Evolutionary conservation across 73 alveolate species (phyloP), one percentile per base, ranked within the genome.

Genomic region (Urostyla sp.): DNA sequence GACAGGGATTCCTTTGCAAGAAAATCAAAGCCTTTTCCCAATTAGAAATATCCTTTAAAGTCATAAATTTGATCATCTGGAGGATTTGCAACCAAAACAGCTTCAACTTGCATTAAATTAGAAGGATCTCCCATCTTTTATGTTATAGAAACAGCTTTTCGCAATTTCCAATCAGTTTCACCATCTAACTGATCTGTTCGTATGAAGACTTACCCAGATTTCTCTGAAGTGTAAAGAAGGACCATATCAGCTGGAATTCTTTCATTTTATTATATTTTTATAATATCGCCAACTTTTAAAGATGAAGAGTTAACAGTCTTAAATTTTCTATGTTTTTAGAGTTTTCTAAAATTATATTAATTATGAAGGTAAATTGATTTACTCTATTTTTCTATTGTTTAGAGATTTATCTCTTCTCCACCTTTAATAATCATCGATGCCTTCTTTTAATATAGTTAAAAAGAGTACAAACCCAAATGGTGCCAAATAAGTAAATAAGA

Each of bases 101-200:
- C 63, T 27, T 66, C 66, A 46, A 66, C 21, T 35, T 59, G 32
- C 7, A 59, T 59, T 4, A 59, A 35, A 5, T 34, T 16, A n/a
- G 32, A 52, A 31, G 57, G 18, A 28, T 52, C 57, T 15, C 37
- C 57, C 6, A 30, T n/a, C 20, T 80, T 80, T 21, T 63, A 27
- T 4, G 90, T 80, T 48, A 40, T 27, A 4, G 51, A 11, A 21
- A 80, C 55, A 0, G 84, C 69, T 61, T 74, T 43, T 35, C 90
- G 45, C 8, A 80, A 81, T 81, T 96, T 96, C 99, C 99, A 96
- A 85, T 96, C 99, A 10, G 99, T 96, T 72, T 96, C 99, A 24
- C 99, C 99, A 89, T 96, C 99, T 23, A 96, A 79, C 83, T 96
- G 95, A 76, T 96, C 99, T 0, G 99, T 96, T 66, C 98, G 91